phyloP scores from a whole-genome alignment of 805 yeast genomes.

The Lachancea dasiensis region DNA sequence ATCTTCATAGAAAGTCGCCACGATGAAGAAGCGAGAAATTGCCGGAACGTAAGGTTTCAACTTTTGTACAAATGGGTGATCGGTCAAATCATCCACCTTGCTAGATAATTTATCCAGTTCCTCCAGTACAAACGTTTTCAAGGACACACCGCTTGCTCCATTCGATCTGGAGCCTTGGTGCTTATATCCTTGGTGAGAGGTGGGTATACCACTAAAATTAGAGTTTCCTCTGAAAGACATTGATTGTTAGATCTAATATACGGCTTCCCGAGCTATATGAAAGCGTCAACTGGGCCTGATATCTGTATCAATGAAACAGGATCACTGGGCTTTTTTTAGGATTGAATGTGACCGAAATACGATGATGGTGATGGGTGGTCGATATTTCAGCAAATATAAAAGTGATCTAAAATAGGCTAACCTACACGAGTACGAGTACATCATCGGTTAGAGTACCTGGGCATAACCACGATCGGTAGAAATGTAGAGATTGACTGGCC shows the following conservation, averaged over 20 bases:
- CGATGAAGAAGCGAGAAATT: slow-evolving; percentile 83
- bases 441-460: too few relatives aligned
- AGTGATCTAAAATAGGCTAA: too few relatives aligned
- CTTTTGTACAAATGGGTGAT: slow-evolving; percentile 39
- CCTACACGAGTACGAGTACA: too few relatives aligned
- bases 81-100: slow-evolving; percentile 50
- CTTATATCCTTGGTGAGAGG: slow-evolving; percentile 14
- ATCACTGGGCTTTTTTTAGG: too few relatives aligned
- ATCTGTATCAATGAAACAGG: too few relatives aligned
- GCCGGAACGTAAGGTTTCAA: slow-evolving; percentile 75
- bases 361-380: too few relatives aligned
- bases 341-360: too few relatives aligned
- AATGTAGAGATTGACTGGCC: too few relatives aligned
- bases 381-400: too few relatives aligned
- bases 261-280: too few relatives aligned
- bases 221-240: slow-evolving; percentile 25
- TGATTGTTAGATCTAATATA: slow-evolving; percentile 4
- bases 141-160: not conserved
- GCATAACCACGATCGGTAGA: too few relatives aligned
- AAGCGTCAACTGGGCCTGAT: too few relatives aligned
- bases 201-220: slow-evolving; percentile 17
- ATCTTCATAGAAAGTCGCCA: slow-evolving; percentile 91
- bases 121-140: slow-evolving; percentile 10
- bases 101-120: slow-evolving; percentile 48
- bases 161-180: slow-evolving; percentile 8